Evolutionary conservation across 2,329 filamentous ascomycete species (phyloP), one percentile per base, ranked within the genome.

Genomic region (Clathrospora elynae): DNA sequence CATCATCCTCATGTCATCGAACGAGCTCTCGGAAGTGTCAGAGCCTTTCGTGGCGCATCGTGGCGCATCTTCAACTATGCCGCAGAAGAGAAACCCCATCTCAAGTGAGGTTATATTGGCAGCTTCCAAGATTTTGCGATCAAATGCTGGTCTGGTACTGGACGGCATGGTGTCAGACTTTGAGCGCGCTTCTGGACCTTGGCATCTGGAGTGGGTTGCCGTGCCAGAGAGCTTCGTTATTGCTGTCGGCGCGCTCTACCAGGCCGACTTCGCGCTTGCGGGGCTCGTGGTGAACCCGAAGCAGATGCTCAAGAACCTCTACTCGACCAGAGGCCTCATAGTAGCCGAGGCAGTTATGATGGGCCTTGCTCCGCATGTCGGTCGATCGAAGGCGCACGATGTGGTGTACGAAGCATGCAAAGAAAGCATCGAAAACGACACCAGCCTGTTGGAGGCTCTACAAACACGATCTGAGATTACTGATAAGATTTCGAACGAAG

Each of bases 311-410:
- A 57, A 62, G 0, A 83, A 82, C 47, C 66, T 82, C 1, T 68
- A 73, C 31, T 78, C 74, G 1, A 80, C 78, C 0, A 67, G 67
- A 28, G 79, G 79, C 0, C 60, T 82, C 13, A 82, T 82, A 50
- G 79, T 81, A 9, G 78, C 73, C 0, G 80, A 82, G 64, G 78
- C 79, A 2, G 77, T 82, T n/a, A 82, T 82, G 79, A 82, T 82
- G 80, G 75, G 72, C 1, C 67, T 82, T 35, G 80, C 78, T n/a
- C 71, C 73, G 11, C 66, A 75, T 61, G 64, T 79, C 26, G 79
- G 79, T 6, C 68, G 79, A 10, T 76, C 78, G 45, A 68, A 73
- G 12, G 78, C 78, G 2, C 79, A 82, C 58, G 78, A 82, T 51
- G 67, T 80, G 24, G 78, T 82, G 2, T 82, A 82, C 34, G 73